These are phyloP conservation scores for Penicillium sp. DNA, from an alignment of 2,329 filamentous ascomycete species.

Conservation along the genomic window DNA sequence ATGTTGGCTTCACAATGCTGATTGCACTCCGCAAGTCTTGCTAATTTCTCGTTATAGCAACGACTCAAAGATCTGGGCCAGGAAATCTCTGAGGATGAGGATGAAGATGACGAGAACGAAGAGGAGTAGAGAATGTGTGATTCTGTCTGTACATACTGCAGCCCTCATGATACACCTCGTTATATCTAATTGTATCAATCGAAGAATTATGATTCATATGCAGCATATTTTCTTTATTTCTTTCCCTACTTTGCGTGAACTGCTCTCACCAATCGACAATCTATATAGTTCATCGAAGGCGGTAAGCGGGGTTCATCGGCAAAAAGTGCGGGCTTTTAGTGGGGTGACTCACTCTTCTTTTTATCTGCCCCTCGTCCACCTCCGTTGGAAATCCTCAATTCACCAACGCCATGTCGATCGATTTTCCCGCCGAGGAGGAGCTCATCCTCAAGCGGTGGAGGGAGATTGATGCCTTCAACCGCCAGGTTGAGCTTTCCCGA, in stretches of 20 bases:
- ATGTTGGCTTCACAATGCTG: constrained; percentile 26
- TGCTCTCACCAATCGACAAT: not conserved
- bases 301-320: not conserved
- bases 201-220: not conserved
- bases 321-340: constrained; percentile 1
- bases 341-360: constrained; percentile 26
- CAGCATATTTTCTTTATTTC: not conserved
- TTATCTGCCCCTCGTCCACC: constrained; percentile 26
- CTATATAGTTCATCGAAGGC: not conserved
- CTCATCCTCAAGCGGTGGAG: constrained; percentile 80
- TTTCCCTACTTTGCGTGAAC: not conserved
- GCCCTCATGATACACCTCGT: not conserved
- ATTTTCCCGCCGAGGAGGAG: constrained; percentile 92
- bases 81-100: constrained; percentile 73
- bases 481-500: constrained; percentile 81
- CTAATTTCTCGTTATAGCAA: constrained; percentile 47
- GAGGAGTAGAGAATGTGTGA: constrained; percentile 39
- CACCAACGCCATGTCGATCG: constrained; percentile 68
- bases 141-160: not conserved
- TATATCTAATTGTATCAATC: not conserved
- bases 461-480: constrained; percentile 86
- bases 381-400: constrained; percentile 17
- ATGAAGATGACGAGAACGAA: constrained; percentile 60
- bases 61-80: constrained; percentile 67
- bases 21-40: not conserved